These are phyloP conservation scores for Candida maris DNA, from an alignment of 805 yeast genomes.

Conservation along the genomic window DNA sequence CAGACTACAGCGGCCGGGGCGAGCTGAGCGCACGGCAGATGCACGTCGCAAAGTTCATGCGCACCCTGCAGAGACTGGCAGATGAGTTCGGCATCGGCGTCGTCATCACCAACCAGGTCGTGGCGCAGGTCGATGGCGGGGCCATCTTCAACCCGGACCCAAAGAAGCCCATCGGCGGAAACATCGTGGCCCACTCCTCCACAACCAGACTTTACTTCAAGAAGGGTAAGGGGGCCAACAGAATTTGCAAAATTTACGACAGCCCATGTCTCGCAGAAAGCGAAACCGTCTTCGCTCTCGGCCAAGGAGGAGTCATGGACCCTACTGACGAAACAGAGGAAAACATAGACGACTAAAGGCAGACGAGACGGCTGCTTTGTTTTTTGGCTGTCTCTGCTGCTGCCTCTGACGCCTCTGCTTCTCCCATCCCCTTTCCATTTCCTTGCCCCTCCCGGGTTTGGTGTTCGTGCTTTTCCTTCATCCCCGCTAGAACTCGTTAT, in stretches of 20 bases:
- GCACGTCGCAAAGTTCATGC: slow-evolving; percentile 90
- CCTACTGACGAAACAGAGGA: slow-evolving; percentile 50
- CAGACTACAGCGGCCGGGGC: slow-evolving; percentile 94
- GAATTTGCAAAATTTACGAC: slow-evolving; percentile 92
- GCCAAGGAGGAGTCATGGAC: slow-evolving; percentile 96
- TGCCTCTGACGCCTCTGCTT: no score
- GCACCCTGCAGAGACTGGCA: slow-evolving; percentile 87
- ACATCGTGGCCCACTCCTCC: slow-evolving; percentile 94
- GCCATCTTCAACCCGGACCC: slow-evolving; percentile 89
- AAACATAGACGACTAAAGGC: slow-evolving; percentile 53
- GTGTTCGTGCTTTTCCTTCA: no score
- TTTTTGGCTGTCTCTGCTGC: no score
- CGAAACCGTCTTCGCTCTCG: slow-evolving; percentile 92
- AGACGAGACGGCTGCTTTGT: no score
- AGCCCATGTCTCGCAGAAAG: slow-evolving; percentile 96
- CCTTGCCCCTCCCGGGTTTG: no score
- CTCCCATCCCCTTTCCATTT: no score
- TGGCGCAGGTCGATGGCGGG: slow-evolving; percentile 95
- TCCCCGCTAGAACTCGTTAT: no score
- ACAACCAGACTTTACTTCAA: slow-evolving; percentile 88
- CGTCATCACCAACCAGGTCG: slow-evolving; percentile 93
- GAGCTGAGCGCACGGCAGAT: slow-evolving; percentile 92
- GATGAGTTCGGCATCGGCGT: slow-evolving; percentile 98
- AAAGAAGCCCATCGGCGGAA: slow-evolving; percentile 97
- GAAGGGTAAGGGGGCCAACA: slow-evolving; percentile 87